A percentile compares a stretch with the other conserved stretches of the same genome.
phyloP scores from a whole-genome alignment of 768 basidiomycete species.

The Lyophyllum atratum region DNA sequence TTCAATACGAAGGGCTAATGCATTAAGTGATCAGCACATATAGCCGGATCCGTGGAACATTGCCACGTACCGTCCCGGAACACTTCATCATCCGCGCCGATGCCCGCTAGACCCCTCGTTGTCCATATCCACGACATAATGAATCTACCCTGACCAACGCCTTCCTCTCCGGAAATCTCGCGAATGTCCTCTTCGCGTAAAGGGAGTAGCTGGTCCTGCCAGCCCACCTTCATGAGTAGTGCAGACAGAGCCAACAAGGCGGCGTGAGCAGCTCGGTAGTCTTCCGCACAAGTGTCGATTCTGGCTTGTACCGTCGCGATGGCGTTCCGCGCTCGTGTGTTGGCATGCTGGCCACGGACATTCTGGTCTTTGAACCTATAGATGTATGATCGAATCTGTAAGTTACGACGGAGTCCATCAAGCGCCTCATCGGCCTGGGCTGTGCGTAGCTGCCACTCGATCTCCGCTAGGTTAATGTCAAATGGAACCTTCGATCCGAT shows the following conservation, averaged over 20 bases:
- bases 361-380: conserved; percentile 22
- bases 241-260: conserved; percentile 14
- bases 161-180: conserved; percentile 16
- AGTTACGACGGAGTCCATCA: conserved; percentile 16
- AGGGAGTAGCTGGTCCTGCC: conserved; percentile 15
- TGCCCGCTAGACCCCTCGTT: background rate
- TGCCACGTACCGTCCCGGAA: background rate
- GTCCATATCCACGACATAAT: conserved; percentile 15
- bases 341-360: conserved; percentile 22
- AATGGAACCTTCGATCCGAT: background rate
- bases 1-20: conserved; percentile 20
- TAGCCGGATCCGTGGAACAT: background rate
- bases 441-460: conserved; percentile 22
- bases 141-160: conserved; percentile 2
- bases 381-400: conserved; percentile 22
- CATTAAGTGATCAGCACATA: background rate
- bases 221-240: conserved; percentile 7
- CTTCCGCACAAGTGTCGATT: conserved; percentile 11
- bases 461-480: background rate
- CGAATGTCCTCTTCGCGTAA: conserved; percentile 19
- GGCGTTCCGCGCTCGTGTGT: conserved; percentile 23
- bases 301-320: conserved; percentile 17
- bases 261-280: conserved; percentile 18
- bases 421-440: conserved; percentile 29
- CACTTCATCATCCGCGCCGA: background rate